Conservation (phyloP, 2,329 filamentous ascomycete species). For the Paecilomyces variotii region DNA sequence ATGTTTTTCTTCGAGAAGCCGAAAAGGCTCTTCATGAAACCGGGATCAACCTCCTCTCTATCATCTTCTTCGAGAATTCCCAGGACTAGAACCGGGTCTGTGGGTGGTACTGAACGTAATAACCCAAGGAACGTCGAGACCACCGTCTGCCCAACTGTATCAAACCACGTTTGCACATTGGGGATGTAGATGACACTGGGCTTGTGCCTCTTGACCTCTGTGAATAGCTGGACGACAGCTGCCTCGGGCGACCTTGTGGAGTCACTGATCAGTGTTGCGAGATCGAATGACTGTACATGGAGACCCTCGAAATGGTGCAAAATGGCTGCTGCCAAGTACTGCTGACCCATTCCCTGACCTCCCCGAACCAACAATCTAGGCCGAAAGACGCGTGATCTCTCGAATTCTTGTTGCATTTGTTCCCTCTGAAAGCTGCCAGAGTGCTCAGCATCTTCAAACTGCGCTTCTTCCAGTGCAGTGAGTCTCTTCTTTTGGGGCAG, state of each 20-base stretch:
- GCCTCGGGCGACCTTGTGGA: conserved; percentile 73
- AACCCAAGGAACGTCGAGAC: conserved; percentile 78
- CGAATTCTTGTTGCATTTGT: conserved; percentile 69
- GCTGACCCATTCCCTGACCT: conserved; percentile 83
- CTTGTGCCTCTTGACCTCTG: conserved; percentile 87
- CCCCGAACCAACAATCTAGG: conserved; percentile 80
- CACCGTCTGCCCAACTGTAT: conserved; percentile 54
- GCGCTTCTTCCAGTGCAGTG: conserved; percentile 86
- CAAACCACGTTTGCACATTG: conserved; percentile 80
- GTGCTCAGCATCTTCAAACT: conserved; percentile 77
- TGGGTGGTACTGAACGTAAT: conserved; percentile 73
- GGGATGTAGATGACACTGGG: conserved; percentile 94
- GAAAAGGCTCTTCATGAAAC: conserved; percentile 71
- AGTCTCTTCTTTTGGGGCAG: conserved; percentile 78
- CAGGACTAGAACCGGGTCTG: conserved; percentile 79
- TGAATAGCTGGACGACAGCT: conserved; percentile 81
- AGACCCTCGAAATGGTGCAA: conserved; percentile 88
- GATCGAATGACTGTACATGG: conserved; percentile 89
- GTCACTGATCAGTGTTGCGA: conserved; percentile 79
- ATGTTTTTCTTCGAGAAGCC: conserved; percentile 75
- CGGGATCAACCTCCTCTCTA: conserved; percentile 51
- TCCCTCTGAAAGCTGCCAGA: conserved; percentile 82
- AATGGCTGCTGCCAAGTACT: conserved; percentile 76
- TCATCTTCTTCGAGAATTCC: conserved; percentile 67
- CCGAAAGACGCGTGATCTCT: conserved; percentile 77